Evolutionary conservation across 345 rosid species (phyloP).

Genomic region (Melaleuca quinquenervia): DNA sequence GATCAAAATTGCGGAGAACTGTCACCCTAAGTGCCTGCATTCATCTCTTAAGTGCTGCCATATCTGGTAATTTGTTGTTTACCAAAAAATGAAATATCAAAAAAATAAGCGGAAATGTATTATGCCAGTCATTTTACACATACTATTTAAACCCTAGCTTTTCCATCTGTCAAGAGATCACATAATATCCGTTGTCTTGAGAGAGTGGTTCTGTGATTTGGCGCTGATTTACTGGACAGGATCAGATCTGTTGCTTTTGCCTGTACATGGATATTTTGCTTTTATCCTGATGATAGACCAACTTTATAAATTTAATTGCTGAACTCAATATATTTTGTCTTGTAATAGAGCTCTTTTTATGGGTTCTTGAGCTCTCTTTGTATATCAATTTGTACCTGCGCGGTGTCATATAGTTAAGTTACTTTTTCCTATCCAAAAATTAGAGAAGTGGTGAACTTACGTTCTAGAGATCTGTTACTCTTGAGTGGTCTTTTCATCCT

Average conservation of each 20-base stretch:
- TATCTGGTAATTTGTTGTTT: neutral
- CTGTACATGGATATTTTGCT: neutral
- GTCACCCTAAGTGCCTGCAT: neutral
- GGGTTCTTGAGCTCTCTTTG: neutral
- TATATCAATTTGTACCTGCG: neutral
- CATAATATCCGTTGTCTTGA: neutral
- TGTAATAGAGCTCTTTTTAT: neutral
- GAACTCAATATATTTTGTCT: neutral
- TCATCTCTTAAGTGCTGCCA: neutral
- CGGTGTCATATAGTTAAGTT: neutral
- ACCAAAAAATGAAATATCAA: neutral
- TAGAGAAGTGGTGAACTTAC: neutral
- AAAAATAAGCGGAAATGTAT: neutral
- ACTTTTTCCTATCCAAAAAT: neutral
- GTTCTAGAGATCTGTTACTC: neutral
- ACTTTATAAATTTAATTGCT: neutral
- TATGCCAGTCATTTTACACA: neutral
- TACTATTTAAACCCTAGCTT: neutral
- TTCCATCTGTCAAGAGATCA: neutral
- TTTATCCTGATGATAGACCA: neutral
- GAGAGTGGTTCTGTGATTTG: neutral
- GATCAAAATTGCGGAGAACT: neutral
- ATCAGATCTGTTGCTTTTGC: neutral
- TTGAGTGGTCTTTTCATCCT: neutral
- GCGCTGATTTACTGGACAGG: neutral